Conservation (phyloP, 352 stramenopile species). For the Thalassiosira ordinaria region DNA sequence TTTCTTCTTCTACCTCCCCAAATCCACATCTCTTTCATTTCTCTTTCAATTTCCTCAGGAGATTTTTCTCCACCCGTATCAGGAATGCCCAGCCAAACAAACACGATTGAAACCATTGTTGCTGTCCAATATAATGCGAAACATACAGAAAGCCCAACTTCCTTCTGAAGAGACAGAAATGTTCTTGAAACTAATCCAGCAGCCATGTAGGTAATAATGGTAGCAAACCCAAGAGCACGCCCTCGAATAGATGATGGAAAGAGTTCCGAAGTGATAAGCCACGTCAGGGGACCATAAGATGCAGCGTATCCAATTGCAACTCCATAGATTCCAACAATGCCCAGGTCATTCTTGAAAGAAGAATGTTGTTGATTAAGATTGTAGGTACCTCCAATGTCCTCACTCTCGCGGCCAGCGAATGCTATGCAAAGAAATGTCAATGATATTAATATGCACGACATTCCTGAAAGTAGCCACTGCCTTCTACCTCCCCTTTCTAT, state of each 20-base stretch:
- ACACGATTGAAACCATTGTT: constrained; percentile 57
- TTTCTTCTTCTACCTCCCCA: constrained; percentile 18
- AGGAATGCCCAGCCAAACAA: constrained; percentile 66
- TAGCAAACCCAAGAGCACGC: constrained; percentile 69
- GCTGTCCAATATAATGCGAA: constrained; percentile 69
- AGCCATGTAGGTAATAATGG: constrained; percentile 63
- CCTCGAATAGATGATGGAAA: constrained; percentile 74
- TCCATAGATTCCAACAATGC: constrained; percentile 45
- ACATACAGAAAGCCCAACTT: constrained; percentile 42
- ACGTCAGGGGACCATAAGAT: constrained; percentile 72
- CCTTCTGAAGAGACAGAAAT: constrained; percentile 55
- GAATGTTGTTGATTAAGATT: constrained; percentile 28
- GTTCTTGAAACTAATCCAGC: constrained; percentile 66
- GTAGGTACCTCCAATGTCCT: background rate
- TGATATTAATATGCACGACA: constrained; percentile 48
- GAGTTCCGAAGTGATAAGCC: constrained; percentile 74
- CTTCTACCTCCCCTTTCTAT: constrained; percentile 66
- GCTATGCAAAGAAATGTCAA: constrained; percentile 32
- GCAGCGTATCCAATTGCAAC: constrained; percentile 74
- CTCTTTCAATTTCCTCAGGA: constrained; percentile 54
- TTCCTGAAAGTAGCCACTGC: constrained; percentile 58
- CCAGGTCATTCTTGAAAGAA: constrained; percentile 27
- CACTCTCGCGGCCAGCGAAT: constrained; percentile 16
- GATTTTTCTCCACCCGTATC: constrained; percentile 67
- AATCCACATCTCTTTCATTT: constrained; percentile 50